Base-by-base conservation (phyloP, 352 stramenopile species). In the Pythium apleroticum region DNA sequence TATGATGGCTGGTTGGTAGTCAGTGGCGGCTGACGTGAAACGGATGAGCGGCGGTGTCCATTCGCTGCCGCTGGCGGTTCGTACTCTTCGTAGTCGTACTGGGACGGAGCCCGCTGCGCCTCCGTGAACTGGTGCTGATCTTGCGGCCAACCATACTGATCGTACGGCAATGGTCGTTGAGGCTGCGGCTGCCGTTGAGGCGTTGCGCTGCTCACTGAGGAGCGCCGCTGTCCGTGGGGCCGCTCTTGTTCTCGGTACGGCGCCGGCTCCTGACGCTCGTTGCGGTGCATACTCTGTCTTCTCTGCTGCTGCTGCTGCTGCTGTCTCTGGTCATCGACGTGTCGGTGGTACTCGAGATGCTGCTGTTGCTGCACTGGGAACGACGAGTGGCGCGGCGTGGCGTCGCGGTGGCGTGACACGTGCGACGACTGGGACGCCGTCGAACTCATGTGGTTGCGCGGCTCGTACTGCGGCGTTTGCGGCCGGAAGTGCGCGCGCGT, bases 371-470 rank as follows among this genome's bases (percentile, higher is more conserved):
- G 61, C 33, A 46, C 31, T 0, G 61, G 41, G 53, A 68, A 57
- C 43, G 61, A 61, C 10, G 55, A 53, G 27, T 66, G 50, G 50
- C 60, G 60, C 11, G 46, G 43, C 58, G 58, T n/a, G 8, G 24
- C 8, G 58, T 59, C 52, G 17, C 39, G 22, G 37, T 56, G 48
- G 35, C 59, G 48, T 35, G 56, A 41, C 37, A 27, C n/a, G 19
- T 39, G 39, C 4, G 56, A 62, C 11, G 56, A 49, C 56, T 62
- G 56, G 4, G 56, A 62, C 56, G 56, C 43, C 22, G 56, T 54
- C 24, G 56, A 41, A 45, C 39, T 54, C 45, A 39, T 25, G 24
- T 64, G 45, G 43, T 64, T 48, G 27, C 24, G 46, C 25, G 12
- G 39, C 20, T 61, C 15, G 37, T 61, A 52, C 39, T 52, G 39